A percentile compares a stretch with the other conserved stretches of the same genome.
Evolutionary conservation across 2,329 filamentous ascomycete species (phyloP).

Genomic region (Hypomyces rosellus): DNA sequence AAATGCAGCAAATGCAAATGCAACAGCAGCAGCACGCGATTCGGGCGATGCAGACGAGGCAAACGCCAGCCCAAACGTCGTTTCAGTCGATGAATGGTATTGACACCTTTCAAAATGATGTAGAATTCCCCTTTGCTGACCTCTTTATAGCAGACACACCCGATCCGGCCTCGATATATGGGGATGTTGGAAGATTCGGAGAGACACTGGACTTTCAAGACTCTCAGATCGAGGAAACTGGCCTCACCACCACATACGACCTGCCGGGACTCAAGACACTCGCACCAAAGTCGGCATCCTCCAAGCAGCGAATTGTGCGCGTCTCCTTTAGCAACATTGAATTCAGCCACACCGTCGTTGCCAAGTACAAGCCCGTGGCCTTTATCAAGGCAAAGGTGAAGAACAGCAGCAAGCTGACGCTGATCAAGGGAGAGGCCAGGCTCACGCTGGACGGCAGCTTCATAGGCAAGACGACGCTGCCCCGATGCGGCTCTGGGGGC

Average conservation of each 20-base stretch:
- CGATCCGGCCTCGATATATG: too few species aligned
- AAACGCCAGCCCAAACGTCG: too few species aligned
- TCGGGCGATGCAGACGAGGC: too few species aligned
- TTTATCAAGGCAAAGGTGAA: slow-evolving; percentile 53
- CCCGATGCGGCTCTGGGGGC: slow-evolving; percentile 50
- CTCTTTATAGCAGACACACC: too few species aligned
- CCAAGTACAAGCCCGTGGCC: slow-evolving; percentile 54
- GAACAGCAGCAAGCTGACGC: slow-evolving; percentile 51
- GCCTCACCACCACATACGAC: slow-evolving; percentile 55
- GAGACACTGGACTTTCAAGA: slow-evolving; percentile 33
- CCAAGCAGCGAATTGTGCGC: slow-evolving; percentile 55
- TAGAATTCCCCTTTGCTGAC: too few species aligned
- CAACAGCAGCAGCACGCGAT: too few species aligned
- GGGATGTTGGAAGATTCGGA: too few species aligned
- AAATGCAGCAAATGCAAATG: too few species aligned
- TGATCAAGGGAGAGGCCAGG: slow-evolving; percentile 49
- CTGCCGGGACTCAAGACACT: slow-evolving; percentile 53
- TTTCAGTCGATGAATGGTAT: too few species aligned
- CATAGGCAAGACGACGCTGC: slow-evolving; percentile 49
- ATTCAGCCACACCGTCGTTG: slow-evolving; percentile 53
- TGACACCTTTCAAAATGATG: too few species aligned
- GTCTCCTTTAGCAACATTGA: slow-evolving; percentile 43
- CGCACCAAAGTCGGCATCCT: slow-evolving; percentile 41
- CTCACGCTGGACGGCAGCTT: slow-evolving; percentile 59
- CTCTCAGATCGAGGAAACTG: slow-evolving; percentile 51